These are phyloP conservation scores for Selaginella moellendorffii DNA, from an alignment of 75 land plant genomes.

Conservation along the genomic window DNA sequence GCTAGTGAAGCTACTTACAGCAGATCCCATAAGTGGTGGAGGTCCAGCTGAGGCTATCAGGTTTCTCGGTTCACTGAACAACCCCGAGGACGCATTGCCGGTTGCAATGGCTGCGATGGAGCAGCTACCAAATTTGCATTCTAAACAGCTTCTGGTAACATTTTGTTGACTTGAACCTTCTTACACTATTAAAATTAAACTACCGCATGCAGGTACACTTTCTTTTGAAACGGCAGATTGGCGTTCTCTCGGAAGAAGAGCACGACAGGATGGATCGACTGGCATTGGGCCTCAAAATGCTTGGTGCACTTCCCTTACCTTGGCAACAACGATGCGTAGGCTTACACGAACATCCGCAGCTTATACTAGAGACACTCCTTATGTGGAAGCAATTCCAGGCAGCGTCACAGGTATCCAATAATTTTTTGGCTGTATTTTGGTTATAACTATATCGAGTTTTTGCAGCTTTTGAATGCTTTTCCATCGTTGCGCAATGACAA, in stretches of 20 bases:
- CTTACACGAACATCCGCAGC: conserved; percentile 86
- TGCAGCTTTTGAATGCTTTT: conserved; percentile 79
- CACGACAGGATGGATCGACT: conserved; percentile 57
- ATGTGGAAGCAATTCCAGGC: conserved; percentile 97
- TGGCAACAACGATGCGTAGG: conserved; percentile 97
- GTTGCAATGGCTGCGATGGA: conserved; percentile 99
- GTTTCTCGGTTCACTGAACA: conserved; percentile 72
- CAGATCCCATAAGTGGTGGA: conserved; percentile 92
- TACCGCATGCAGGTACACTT: conserved; percentile 73
- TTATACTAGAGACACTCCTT: conserved; percentile 83
- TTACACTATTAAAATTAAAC: no score
- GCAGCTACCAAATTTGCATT: conserved; percentile 72
- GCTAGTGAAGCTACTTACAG: conserved; percentile 82
- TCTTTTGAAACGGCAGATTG: conserved; percentile 68
- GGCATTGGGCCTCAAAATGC: conserved; percentile 85
- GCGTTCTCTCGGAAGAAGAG: conserved; percentile 61
- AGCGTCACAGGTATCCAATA: conserved; percentile 91
- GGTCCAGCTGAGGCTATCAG: conserved; percentile 97
- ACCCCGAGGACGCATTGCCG: conserved; percentile 84
- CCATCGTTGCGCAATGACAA: conserved; percentile 77
- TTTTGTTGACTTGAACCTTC: no score
- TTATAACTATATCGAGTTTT: not conserved
- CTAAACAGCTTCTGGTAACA: conserved; percentile 96
- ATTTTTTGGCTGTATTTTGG: no score
- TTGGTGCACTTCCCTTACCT: conserved; percentile 79